Conservation (phyloP, 768 basidiomycete genomes). For the Kwoniella dendrophila region DNA sequence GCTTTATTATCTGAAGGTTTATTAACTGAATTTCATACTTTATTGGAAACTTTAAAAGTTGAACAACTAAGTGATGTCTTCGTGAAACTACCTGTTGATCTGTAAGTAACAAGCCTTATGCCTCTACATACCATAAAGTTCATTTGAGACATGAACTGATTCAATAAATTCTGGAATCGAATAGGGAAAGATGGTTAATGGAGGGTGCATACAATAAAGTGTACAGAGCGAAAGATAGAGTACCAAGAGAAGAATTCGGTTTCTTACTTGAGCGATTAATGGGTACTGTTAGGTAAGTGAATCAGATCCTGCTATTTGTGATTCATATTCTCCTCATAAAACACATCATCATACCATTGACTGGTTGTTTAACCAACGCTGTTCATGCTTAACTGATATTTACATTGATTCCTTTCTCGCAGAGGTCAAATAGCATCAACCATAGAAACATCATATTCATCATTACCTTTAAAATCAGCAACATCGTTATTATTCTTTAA, state of each 20-base stretch:
- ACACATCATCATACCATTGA: too few species aligned
- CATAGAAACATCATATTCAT: constrained; percentile 90
- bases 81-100: constrained; percentile 52
- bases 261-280: constrained; percentile 91
- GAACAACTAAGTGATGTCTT: constrained; percentile 53
- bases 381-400: too few species aligned
- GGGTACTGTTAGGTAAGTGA: constrained; percentile 81
- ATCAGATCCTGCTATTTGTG: background rate
- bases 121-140: background rate
- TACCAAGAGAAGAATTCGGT: constrained; percentile 91
- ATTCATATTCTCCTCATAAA: too few species aligned
- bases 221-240: constrained; percentile 90
- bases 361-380: too few species aligned
- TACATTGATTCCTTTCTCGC: background rate
- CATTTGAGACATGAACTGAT: background rate
- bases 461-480: constrained; percentile 85
- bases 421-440: constrained; percentile 98
- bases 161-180: constrained; percentile 6
- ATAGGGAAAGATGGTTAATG: constrained; percentile 91
- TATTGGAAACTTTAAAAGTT: constrained; percentile 75
- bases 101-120: constrained; percentile 33
- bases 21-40: constrained; percentile 96
- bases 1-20: constrained; percentile 85
- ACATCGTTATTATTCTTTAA: constrained; percentile 89
- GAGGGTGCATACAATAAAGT: constrained; percentile 98